phyloP scores from a whole-genome alignment of 2,329 filamentous ascomycete genomes.

The Ophiostoma triangulosporum region DNA sequence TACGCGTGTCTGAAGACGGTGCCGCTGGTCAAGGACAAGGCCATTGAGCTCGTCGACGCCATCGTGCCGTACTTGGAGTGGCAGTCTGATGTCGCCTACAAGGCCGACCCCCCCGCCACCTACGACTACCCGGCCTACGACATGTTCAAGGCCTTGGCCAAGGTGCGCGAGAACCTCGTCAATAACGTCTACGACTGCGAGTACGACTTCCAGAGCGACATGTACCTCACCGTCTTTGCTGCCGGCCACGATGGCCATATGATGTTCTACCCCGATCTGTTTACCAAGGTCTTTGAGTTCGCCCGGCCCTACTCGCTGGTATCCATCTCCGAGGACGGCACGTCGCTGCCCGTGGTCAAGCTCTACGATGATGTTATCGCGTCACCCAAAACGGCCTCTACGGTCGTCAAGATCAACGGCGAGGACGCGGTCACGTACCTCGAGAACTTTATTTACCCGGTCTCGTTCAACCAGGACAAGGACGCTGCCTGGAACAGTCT shows the following conservation, averaged over 20 bases:
- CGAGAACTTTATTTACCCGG: constrained; percentile 26
- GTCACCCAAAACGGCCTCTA: constrained; percentile 11
- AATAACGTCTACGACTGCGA: constrained; percentile 25
- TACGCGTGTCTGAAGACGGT: constrained; percentile 29
- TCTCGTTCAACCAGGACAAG: constrained; percentile 20
- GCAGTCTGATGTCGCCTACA: constrained; percentile 26
- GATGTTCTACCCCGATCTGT: constrained; percentile 26
- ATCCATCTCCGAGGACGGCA: constrained; percentile 23
- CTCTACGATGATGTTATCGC: constrained; percentile 26
- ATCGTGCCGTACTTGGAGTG: constrained; percentile 28
- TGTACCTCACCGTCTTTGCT: constrained; percentile 25
- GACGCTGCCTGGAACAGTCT: constrained; percentile 26
- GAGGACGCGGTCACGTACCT: constrained; percentile 24
- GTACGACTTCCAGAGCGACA: constrained; percentile 27
- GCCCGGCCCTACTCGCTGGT: constrained; percentile 26
- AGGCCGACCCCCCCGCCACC: constrained; percentile 24
- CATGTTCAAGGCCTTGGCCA: constrained; percentile 23
- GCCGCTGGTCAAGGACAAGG: constrained; percentile 25
- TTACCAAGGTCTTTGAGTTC: constrained; percentile 25
- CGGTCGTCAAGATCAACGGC: constrained; percentile 19
- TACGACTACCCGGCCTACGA: constrained; percentile 27
- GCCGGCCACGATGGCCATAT: constrained; percentile 29
- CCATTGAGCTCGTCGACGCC: constrained; percentile 25
- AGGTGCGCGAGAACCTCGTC: constrained; percentile 21
- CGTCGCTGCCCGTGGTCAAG: constrained; percentile 29